Evolutionary conservation across 768 basidiomycete genomes (phyloP).

Genomic region (Auricularia heimuer): DNA sequence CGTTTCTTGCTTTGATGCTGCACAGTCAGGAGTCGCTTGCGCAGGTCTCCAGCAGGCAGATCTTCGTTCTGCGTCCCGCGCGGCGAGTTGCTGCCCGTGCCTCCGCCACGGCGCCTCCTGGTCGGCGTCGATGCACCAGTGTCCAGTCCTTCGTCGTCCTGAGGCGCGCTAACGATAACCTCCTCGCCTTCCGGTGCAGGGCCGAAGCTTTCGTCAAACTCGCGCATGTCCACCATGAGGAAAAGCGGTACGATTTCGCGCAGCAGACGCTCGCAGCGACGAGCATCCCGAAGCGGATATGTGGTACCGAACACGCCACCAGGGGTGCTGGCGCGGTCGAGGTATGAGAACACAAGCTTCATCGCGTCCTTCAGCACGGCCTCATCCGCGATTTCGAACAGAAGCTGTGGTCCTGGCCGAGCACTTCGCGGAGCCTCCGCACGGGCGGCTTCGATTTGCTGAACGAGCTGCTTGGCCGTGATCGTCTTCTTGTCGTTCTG

Average conservation of each 20-base stretch:
- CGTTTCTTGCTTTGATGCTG: conserved; percentile 33
- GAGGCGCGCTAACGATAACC: conserved; percentile 32
- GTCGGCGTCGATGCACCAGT: conserved; percentile 26
- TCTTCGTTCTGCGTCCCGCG: conserved; percentile 16
- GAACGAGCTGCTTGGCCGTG: conserved; percentile 64
- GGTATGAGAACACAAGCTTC: conserved; percentile 81
- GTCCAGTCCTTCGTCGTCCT: conserved; percentile 33
- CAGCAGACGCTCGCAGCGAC: conserved; percentile 72
- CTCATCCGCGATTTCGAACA: conserved; percentile 17
- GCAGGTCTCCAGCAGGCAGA: conserved; percentile 45
- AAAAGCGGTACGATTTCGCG: conserved; percentile 68
- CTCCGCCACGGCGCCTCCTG: conserved; percentile 29
- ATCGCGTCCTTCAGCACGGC: conserved; percentile 75
- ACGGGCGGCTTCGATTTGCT: conserved; percentile 74
- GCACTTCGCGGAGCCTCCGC: conserved; percentile 73
- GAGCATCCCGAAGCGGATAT: conserved; percentile 42
- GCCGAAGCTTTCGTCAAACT: conserved; percentile 59
- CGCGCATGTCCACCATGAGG: conserved; percentile 60
- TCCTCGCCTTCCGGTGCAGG: conserved; percentile 41
- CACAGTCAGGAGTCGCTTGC: conserved; percentile 66
- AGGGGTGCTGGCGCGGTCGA: conserved; percentile 72
- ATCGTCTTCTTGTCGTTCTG: conserved; percentile 78
- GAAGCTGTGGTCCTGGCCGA: conserved; percentile 37
- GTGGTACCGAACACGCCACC: background rate
- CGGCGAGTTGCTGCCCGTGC: conserved; percentile 11